Evolutionary conservation across 164 flowering plant species (phyloP).

Genomic region (Liquidambar formosana): DNA sequence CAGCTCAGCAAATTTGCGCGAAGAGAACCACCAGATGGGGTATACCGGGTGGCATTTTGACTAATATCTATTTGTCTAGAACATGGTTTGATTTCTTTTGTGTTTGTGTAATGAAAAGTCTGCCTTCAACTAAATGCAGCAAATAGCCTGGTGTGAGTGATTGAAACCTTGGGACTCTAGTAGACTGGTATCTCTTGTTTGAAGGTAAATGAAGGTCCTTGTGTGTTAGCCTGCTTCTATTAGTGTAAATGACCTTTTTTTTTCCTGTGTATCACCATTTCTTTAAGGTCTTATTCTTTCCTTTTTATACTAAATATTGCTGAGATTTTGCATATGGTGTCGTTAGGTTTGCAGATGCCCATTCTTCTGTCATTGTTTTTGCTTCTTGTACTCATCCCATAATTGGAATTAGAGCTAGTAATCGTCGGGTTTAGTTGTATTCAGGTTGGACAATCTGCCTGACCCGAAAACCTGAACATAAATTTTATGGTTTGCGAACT

Average conservation of each 20-base stretch:
- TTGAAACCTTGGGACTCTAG: neutral
- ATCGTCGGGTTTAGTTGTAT: no score
- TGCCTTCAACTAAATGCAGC: constrained; percentile 14
- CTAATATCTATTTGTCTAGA: constrained; percentile 12
- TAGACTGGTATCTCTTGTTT: constrained; percentile 5
- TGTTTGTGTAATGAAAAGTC: constrained; percentile 12
- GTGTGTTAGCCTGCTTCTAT: neutral
- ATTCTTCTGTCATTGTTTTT: no score
- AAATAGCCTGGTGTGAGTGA: constrained; percentile 11
- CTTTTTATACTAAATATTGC: no score
- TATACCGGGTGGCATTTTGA: constrained; percentile 68
- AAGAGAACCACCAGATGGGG: constrained; percentile 40
- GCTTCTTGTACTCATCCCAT: no score
- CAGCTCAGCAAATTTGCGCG: constrained; percentile 37
- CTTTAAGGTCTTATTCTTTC: no score
- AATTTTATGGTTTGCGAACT: no score
- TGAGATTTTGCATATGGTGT: no score
- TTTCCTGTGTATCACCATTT: neutral
- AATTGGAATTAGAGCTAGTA: no score
- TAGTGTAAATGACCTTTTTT: neutral
- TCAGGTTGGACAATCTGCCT: no score
- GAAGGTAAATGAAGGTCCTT: constrained; percentile 5
- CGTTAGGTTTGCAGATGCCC: no score
- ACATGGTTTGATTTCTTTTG: constrained; percentile 4
- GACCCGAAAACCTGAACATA: no score